A percentile compares a stretch with the other conserved stretches of the same genome.
These are phyloP conservation scores for Pseudogymnoascus sp. DNA, from an alignment of 2,329 filamentous ascomycete species.

Conservation along the genomic window DNA sequence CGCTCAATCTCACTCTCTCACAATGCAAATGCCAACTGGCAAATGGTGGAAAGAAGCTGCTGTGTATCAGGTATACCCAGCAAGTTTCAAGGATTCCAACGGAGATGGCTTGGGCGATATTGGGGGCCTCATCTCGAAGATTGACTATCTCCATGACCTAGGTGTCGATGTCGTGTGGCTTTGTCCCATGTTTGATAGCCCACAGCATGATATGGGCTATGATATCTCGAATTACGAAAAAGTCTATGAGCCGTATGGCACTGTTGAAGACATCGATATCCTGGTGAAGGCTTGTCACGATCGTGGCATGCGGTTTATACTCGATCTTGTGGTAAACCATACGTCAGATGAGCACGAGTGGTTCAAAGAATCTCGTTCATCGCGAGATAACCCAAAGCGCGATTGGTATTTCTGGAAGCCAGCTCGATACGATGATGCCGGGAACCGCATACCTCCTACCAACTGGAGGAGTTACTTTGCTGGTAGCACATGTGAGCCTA, in stretches of 20 bases:
- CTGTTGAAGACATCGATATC: conserved; percentile 56
- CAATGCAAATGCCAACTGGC: background rate
- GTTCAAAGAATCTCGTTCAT: conserved; percentile 50
- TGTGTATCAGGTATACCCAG: conserved; percentile 54
- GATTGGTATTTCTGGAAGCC: conserved; percentile 64
- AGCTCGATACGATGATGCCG: conserved; percentile 46
- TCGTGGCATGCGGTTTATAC: conserved; percentile 62
- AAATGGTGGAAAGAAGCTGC: conserved; percentile 52
- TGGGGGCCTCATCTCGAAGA: conserved; percentile 52
- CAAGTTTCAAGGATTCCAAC: conserved; percentile 51
- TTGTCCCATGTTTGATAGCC: conserved; percentile 58
- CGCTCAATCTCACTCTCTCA: background rate
- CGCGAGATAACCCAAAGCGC: conserved; percentile 44
- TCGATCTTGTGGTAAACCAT: conserved; percentile 75
- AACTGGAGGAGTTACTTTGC: conserved; percentile 64
- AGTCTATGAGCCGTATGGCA: conserved; percentile 60
- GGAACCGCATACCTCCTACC: conserved; percentile 62
- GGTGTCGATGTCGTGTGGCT: conserved; percentile 62
- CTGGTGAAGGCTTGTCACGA: conserved; percentile 54
- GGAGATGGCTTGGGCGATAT: conserved; percentile 56
- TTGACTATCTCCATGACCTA: conserved; percentile 54
- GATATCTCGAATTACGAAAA: conserved; percentile 63
- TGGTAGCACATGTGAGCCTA: conserved; percentile 53
- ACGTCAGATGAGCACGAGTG: conserved; percentile 65
- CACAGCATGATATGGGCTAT: conserved; percentile 64